Base-by-base conservation (phyloP, 306 rosid species). In the Acacia melanoxylon region DNA sequence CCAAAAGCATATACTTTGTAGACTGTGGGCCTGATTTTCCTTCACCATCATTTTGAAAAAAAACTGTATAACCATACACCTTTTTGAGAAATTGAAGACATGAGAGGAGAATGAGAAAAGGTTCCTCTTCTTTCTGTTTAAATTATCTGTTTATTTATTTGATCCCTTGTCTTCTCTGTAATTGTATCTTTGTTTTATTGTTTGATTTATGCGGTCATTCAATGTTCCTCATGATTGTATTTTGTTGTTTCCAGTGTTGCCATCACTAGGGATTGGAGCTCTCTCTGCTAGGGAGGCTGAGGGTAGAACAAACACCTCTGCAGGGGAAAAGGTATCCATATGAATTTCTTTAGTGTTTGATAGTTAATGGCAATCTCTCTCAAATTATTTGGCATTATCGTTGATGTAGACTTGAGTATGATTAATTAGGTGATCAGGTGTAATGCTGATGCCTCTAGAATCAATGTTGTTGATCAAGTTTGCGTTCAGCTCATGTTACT, bases 231-330 rank as follows among this genome's bases (percentile, higher is more conserved):
- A 80, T 81, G 72, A 65, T 83, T 83, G 16, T 82, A 16, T 54
- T 83, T 69, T 82, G 54, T 61, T 68, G 45, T 87, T 68, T 91
- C 80, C 91, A 95, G 99, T 95, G 87, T 83, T 95, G 94, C 96
- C 99, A 51, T 95, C 99, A 84, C 76, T 85, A 76, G 98, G 99
- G 76, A 91, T 95, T 84, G 96, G 97, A 41, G 93, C 98, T 14
- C 97, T 95, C 72, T 92, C 97, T 83, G 92, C 93, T 31, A 88
- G 98, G 58, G 98, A 95, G 90, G 99, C 99, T 37, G 99, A 93
- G 85, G 99, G 99, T 71, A 89, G 97, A 89, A 91, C 98, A 72
- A 95, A 93, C 87, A 81, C 90, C 67, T 89, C 99, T 81, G 84
- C 98, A 1, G 93, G 94, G 75, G 99, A 93, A 77, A 95, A 93